phyloP scores from a whole-genome alignment of 2,329 filamentous ascomycete species.

The Colletotrichum camelliae region DNA sequence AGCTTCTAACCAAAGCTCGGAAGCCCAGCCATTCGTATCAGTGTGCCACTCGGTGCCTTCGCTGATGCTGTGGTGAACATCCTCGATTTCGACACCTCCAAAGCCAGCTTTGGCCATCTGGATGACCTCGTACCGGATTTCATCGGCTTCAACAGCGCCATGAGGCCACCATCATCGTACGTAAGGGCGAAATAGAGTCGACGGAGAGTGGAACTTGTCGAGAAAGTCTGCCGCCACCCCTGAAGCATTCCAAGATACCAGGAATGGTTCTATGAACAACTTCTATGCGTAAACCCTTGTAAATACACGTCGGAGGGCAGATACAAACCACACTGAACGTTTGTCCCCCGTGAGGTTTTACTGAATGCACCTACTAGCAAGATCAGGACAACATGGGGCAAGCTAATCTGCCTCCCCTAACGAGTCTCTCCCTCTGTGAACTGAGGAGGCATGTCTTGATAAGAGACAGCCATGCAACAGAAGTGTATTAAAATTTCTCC shows the following conservation, averaged over 20 bases:
- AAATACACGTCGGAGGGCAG: neutral
- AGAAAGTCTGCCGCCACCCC: neutral
- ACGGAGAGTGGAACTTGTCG: neutral
- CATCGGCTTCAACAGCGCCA: neutral
- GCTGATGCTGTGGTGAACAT: neutral
- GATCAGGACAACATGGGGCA: neutral
- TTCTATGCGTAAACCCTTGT: neutral
- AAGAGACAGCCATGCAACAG: neutral
- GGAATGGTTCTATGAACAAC: neutral
- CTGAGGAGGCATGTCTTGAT: neutral
- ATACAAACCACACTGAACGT: neutral
- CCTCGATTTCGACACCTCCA: neutral
- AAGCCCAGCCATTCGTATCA: neutral
- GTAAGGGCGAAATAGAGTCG: neutral
- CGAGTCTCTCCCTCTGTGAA: neutral
- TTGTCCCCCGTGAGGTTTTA: neutral
- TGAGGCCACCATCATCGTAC: neutral
- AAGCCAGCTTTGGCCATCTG: neutral
- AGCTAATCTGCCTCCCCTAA: neutral
- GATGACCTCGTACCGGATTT: neutral
- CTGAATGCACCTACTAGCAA: neutral
- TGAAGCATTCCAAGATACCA: neutral
- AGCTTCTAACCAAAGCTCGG: neutral
- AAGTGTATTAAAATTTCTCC: rapidly evolving
- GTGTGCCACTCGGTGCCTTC: neutral